These are phyloP conservation scores for Andrographis paniculata DNA, from an alignment of 305 asterid genomes.

Conservation along the genomic window DNA sequence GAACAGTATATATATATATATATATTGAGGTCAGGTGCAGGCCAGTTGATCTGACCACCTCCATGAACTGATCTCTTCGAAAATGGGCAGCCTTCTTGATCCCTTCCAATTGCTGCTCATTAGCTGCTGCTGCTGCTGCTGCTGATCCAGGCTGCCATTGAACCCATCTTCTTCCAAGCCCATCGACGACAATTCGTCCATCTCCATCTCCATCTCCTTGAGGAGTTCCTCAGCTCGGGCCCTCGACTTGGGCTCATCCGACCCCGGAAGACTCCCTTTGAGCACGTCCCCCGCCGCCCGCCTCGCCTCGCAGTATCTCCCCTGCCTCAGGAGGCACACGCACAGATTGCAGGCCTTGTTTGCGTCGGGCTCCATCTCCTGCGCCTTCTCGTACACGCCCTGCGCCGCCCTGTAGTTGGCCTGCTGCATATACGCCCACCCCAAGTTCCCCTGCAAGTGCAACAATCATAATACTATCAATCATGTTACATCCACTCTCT, in stretches of 20 bases:
- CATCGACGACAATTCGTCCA: too few relatives aligned
- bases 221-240: slow-evolving; percentile 45
- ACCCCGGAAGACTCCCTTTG: slow-evolving; percentile 39
- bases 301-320: slow-evolving; percentile 49
- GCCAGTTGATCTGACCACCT: too few relatives aligned
- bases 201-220: slow-evolving; percentile 50
- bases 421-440: slow-evolving; percentile 95
- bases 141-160: too few relatives aligned
- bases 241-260: slow-evolving; percentile 48
- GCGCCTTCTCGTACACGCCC: slow-evolving; percentile 60
- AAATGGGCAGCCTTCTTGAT: too few relatives aligned
- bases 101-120: too few relatives aligned
- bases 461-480: too few relatives aligned
- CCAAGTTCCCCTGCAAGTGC: slow-evolving; percentile 93
- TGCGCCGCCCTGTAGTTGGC: slow-evolving; percentile 54
- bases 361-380: slow-evolving; percentile 64
- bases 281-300: slow-evolving; percentile 44
- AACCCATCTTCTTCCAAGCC: too few relatives aligned
- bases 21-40: too few relatives aligned
- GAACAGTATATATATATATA: too few relatives aligned
- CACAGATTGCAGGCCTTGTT: slow-evolving; percentile 77
- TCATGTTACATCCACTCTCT: too few relatives aligned
- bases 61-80: too few relatives aligned
- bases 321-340: slow-evolving; percentile 56
- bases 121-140: too few relatives aligned